phyloP scores from a whole-genome alignment of 345 rosid genomes.

The Raphanus sativus region DNA sequence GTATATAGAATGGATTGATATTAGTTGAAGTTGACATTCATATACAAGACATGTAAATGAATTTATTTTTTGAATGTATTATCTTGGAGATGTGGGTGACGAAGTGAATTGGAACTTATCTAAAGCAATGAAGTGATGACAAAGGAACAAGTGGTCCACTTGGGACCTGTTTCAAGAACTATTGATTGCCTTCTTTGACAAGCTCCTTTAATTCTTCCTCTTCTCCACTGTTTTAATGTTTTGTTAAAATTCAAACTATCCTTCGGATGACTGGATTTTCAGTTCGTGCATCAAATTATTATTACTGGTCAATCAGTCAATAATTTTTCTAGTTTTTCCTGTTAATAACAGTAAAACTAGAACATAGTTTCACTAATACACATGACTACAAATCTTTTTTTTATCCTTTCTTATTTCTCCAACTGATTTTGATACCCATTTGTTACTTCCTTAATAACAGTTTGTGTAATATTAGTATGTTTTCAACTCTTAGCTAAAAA shows the following conservation, averaged over 20 bases:
- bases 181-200: constrained; percentile 33
- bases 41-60: constrained; percentile 6
- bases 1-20: not conserved
- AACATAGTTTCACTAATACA: not conserved
- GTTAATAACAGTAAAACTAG: not conserved
- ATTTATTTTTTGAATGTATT: not conserved
- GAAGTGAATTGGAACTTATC: constrained; percentile 39
- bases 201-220: constrained; percentile 24
- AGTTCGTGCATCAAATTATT: not conserved
- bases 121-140: constrained; percentile 30
- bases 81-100: constrained; percentile 11
- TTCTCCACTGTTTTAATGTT: constrained; percentile 5
- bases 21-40: constrained; percentile 13
- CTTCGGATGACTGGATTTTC: not conserved
- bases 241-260: not conserved
- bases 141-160: constrained; percentile 34
- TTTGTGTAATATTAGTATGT: not conserved
- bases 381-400: not conserved
- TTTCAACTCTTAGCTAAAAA: not conserved
- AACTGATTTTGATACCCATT: not conserved
- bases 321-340: not conserved
- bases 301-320: not conserved
- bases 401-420: not conserved
- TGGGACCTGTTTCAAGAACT: constrained; percentile 24
- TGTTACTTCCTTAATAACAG: not conserved